phyloP scores from a whole-genome alignment of 345 rosid species.

The Punica granatum region DNA sequence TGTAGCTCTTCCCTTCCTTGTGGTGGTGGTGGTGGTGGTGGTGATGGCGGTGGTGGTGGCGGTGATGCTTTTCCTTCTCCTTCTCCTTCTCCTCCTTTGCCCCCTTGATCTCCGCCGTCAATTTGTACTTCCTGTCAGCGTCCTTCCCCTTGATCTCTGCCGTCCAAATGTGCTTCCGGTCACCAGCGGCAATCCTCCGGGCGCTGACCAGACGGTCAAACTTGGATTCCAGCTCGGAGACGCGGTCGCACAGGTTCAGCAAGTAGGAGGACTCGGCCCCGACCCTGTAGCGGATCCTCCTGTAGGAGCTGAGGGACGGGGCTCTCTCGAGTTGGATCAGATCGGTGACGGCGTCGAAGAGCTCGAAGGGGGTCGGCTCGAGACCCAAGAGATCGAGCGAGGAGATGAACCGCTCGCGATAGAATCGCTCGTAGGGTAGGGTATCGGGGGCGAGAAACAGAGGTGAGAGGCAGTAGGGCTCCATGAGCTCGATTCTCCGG shows the following conservation, averaged over 20 bases:
- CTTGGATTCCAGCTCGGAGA: conserved; percentile 57
- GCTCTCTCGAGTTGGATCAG: conserved; percentile 40
- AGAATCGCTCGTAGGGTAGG: conserved; percentile 23
- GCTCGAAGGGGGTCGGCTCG: conserved; percentile 29
- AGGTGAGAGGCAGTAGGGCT: conserved; percentile 28
- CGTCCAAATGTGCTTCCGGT: conserved; percentile 72
- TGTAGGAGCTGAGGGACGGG: conserved; percentile 9
- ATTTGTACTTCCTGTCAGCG: conserved; percentile 63
- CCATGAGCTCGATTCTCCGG: conserved; percentile 15
- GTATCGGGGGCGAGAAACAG: conserved; percentile 29
- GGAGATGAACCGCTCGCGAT: conserved; percentile 15
- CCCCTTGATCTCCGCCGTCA: conserved; percentile 56
- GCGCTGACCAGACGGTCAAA: conserved; percentile 41
- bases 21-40: not conserved
- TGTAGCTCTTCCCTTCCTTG: conserved; percentile 37
- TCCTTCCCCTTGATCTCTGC: conserved; percentile 61
- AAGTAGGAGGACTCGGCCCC: conserved; percentile 29
- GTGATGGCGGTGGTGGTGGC: conserved; percentile 1
- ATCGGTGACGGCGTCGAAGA: conserved; percentile 48
- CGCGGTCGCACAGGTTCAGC: conserved; percentile 51
- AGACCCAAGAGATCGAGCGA: conserved; percentile 31
- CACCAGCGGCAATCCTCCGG: conserved; percentile 21
- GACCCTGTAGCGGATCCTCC: conserved; percentile 33
- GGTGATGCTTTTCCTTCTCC: conserved; percentile 15
- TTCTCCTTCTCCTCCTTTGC: conserved; percentile 22